Base-by-base conservation (phyloP, 768 basidiomycete species). In the Mycena sanguinolenta region DNA sequence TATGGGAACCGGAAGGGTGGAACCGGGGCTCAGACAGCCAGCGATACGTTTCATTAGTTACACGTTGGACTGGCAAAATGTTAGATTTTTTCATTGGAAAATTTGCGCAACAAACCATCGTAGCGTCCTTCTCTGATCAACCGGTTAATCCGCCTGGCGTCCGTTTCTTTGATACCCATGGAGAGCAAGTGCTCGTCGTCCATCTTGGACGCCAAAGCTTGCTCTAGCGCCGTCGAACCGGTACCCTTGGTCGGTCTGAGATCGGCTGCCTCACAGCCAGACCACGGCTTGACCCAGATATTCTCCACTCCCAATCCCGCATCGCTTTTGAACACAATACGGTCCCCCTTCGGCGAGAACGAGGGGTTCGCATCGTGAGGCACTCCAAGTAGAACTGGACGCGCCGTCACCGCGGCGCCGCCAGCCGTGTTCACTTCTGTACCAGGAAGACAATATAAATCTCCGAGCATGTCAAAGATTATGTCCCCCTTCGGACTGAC, bases 31-130 rank as follows among this genome's bases (percentile, higher is more conserved):
- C 92, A 30, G 88, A 87, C 5, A 93, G 84, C 86, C 86, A 92
- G 75, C 92, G 86, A 72, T 87, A 93, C 0, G 92, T 93, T 77
- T 93, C 92, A 73, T 93, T 93, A 5, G 92, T 92, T 54, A 93
- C 85, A 21, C 85, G 81, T 54, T 79, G 83, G 66, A 81, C 85
- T 86, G 63, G 14, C 16, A 30, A 32, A 19, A 38, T 13, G 42
- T 55, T 42, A 58, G 54, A 42, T 53, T 12, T 4, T 21, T 30
- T 16, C 9, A 8, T 14, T 25, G 34, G 8, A 68, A 25, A 62
- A 8, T 21, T 61, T 36, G 44, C n/a, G n/a, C n/a, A 21, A 79
- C 85, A 70, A 68, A 87, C 87, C 84, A 64, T 76, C 75, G 7
- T 79, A 55, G 49, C 92, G 85, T 16, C 92, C 92, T 77, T 92